Conservation (phyloP, 164 flowering plant genomes). For the Berberis thunbergii region DNA sequence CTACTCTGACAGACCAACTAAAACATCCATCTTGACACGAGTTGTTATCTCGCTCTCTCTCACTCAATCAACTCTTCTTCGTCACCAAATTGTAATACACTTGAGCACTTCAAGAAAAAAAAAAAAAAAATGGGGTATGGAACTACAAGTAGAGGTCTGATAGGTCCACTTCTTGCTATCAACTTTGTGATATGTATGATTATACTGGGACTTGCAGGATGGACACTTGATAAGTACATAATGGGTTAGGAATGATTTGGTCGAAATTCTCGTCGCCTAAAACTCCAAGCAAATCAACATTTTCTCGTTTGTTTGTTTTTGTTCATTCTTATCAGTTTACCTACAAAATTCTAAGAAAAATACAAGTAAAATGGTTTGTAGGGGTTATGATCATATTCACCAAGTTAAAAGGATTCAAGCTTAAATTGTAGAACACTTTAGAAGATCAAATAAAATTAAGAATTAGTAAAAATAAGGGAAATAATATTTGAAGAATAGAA, state of each 20-base stretch:
- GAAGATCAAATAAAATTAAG: too few relatives aligned
- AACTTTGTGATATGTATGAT: constrained; percentile 36
- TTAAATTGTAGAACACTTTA: too few relatives aligned
- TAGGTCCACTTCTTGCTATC: constrained; percentile 32
- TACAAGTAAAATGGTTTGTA: too few relatives aligned
- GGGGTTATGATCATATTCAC: too few relatives aligned
- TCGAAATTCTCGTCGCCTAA: too few relatives aligned
- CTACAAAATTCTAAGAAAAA: too few relatives aligned
- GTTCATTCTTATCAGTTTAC: too few relatives aligned
- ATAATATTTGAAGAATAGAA: too few relatives aligned
- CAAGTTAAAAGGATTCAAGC: too few relatives aligned
- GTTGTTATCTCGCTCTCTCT: background rate
- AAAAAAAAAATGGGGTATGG: constrained; percentile 21
- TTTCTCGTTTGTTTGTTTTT: too few relatives aligned
- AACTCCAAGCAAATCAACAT: too few relatives aligned
- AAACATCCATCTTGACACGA: background rate
- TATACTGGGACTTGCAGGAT: constrained; percentile 40
- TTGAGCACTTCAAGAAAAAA: background rate
- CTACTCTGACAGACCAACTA: background rate
- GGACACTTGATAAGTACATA: constrained; percentile 58
- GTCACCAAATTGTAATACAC: background rate
- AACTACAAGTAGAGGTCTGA: constrained; percentile 25
- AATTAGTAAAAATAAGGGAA: too few relatives aligned
- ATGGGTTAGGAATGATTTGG: constrained; percentile 28
- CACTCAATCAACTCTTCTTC: background rate